Percentiles rank a stretch among this genome's conserved stretches.
phyloP scores from a whole-genome alignment of 805 yeast genomes.

The Phaffomyces thermotolerans region DNA sequence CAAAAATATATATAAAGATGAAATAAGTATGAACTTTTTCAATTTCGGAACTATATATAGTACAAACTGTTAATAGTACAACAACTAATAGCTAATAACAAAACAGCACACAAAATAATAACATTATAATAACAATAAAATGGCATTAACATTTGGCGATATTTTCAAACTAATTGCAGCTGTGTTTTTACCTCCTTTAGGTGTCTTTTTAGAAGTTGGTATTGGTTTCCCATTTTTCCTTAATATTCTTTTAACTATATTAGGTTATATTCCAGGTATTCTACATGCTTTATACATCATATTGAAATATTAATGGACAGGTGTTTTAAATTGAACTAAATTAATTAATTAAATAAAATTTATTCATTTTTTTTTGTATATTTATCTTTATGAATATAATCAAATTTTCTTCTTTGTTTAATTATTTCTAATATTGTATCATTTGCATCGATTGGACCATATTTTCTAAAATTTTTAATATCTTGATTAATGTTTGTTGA shows the following conservation, averaged over 20 bases:
- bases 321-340: too few species aligned
- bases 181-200: conserved; percentile 47
- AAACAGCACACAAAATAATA: not conserved
- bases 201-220: conserved; percentile 50
- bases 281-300: conserved; percentile 54
- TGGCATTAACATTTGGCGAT: conserved; percentile 45
- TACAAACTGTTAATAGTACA: too few species aligned
- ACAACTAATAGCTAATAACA: not conserved
- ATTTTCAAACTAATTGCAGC: conserved; percentile 41
- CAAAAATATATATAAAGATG: not conserved
- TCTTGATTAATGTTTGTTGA: conserved; percentile 32
- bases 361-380: conserved; percentile 12
- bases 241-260: conserved; percentile 53
- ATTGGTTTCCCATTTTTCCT: conserved; percentile 27
- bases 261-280: conserved; percentile 71
- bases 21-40: too few species aligned
- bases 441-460: conserved; percentile 49
- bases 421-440: conserved; percentile 31
- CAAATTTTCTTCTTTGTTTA: conserved; percentile 14
- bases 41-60: too few species aligned
- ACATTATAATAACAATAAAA: conserved; percentile 11
- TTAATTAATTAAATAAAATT: too few species aligned
- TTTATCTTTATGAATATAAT: conserved; percentile 1
- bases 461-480: conserved; percentile 59
- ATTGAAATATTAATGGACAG: conserved; percentile 1